Evolutionary conservation across 805 yeast species (phyloP).

Genomic region (Barnettozyma pratensis): DNA sequence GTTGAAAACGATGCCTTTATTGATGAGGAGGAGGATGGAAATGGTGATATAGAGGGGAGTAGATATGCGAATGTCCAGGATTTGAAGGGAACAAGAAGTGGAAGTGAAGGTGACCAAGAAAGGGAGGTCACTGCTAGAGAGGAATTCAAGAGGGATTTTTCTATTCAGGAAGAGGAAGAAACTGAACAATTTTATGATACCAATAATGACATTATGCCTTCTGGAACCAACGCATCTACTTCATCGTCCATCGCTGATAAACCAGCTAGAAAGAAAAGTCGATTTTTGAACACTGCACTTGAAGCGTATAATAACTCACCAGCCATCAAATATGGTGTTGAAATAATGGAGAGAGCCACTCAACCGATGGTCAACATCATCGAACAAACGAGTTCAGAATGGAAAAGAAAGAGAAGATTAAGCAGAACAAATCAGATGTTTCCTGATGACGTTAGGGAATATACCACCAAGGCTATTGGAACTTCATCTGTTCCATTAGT

Average conservation of each 20-base stretch:
- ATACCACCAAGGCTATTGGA: slow-evolving; percentile 6
- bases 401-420: slow-evolving; percentile 35
- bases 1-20: no score
- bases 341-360: slow-evolving; percentile 51
- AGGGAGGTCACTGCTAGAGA: slow-evolving; percentile 3
- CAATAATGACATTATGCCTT: slow-evolving; percentile 10
- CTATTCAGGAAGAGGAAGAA: slow-evolving; percentile 10
- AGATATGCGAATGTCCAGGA: not conserved
- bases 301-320: slow-evolving; percentile 37
- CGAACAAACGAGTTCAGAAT: slow-evolving; percentile 30
- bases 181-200: slow-evolving; percentile 42
- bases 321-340: slow-evolving; percentile 54
- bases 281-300: slow-evolving; percentile 15
- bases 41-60: not conserved
- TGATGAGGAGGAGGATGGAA: not conserved
- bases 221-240: not conserved
- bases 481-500: slow-evolving; percentile 5
- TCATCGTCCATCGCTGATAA: not conserved
- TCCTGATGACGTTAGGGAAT: slow-evolving; percentile 21
- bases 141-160: slow-evolving; percentile 10
- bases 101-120: not conserved
- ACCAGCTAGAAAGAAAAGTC: slow-evolving; percentile 2
- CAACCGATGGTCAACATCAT: slow-evolving; percentile 46
- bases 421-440: slow-evolving; percentile 24
- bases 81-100: not conserved